Percentiles rank a stretch among this genome's conserved stretches.
Conservation (phyloP, 2,329 filamentous ascomycete genomes). For the Xenosphaeropsis pyriputrescens region DNA sequence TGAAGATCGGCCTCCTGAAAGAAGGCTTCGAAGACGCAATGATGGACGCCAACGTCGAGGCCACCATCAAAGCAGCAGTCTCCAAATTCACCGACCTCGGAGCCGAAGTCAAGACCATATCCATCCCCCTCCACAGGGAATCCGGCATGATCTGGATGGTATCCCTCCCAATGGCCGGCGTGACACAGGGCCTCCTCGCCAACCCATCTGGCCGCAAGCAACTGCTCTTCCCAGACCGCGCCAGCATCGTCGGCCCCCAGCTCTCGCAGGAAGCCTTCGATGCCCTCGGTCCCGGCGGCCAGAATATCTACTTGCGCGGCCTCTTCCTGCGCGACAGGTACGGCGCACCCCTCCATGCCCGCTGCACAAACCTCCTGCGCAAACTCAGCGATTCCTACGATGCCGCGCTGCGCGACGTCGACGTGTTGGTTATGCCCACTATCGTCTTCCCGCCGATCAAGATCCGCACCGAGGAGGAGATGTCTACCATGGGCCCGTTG, state of each 20-base stretch:
- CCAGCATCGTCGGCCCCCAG: slow-evolving; percentile 20
- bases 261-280: slow-evolving; percentile 36
- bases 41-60: slow-evolving; percentile 22
- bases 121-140: slow-evolving; percentile 30
- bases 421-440: slow-evolving; percentile 32
- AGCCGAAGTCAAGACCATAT: slow-evolving; percentile 32
- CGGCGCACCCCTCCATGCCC: slow-evolving; percentile 27
- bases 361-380: slow-evolving; percentile 30
- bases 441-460: slow-evolving; percentile 25
- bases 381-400: slow-evolving; percentile 32
- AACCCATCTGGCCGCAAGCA: slow-evolving; percentile 30
- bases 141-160: slow-evolving; percentile 35
- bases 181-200: slow-evolving; percentile 24
- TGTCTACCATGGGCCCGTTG: slow-evolving; percentile 5
- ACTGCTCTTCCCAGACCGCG: slow-evolving; percentile 16
- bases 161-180: slow-evolving; percentile 27
- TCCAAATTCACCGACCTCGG: slow-evolving; percentile 27
- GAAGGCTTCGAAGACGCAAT: slow-evolving; percentile 29
- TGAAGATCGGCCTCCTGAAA: slow-evolving; percentile 26
- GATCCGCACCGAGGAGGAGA: slow-evolving; percentile 25
- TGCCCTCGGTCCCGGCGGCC: slow-evolving; percentile 34
- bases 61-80: slow-evolving; percentile 21
- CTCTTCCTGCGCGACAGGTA: slow-evolving; percentile 28
- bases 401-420: slow-evolving; percentile 21
- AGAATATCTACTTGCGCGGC: slow-evolving; percentile 38